These are phyloP conservation scores for Botrytis byssoidea DNA, from an alignment of 2,329 filamentous ascomycete species.

Conservation along the genomic window DNA sequence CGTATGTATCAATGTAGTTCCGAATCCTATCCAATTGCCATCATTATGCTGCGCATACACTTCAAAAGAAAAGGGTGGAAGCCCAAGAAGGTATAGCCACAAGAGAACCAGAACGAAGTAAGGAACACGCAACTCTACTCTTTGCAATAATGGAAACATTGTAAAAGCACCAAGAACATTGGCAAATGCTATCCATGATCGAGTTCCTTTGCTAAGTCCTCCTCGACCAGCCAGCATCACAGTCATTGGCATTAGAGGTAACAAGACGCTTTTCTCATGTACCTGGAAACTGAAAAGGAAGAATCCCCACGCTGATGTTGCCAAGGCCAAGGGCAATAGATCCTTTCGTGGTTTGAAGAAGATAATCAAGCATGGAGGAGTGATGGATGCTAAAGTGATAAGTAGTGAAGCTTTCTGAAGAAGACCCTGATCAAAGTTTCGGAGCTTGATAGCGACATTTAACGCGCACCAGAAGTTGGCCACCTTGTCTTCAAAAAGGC, in stretches of 20 bases:
- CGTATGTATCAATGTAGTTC: conserved; percentile 69
- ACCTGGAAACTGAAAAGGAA: conserved; percentile 98
- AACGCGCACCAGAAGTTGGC: conserved; percentile 97
- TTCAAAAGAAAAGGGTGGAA: conserved; percentile 73
- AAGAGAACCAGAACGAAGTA: conserved; percentile 82
- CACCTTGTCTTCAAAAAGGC: conserved; percentile 97
- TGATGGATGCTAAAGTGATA: conserved; percentile 72
- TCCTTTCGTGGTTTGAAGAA: conserved; percentile 75
- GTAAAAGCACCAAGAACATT: conserved; percentile 91
- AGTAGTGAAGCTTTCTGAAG: conserved; percentile 75
- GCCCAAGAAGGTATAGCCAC: conserved; percentile 87
- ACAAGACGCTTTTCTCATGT: conserved; percentile 93
- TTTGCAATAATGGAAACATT: conserved; percentile 83
- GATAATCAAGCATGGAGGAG: conserved; percentile 75
- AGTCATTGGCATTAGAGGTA: conserved; percentile 92
- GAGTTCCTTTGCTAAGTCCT: conserved; percentile 71
- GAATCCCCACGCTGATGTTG: conserved; percentile 90
- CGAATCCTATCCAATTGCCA: conserved; percentile 48
- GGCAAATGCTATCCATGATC: conserved; percentile 94
- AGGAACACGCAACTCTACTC: conserved; percentile 80
- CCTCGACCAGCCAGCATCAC: conserved; percentile 75
- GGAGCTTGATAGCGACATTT: conserved; percentile 86
- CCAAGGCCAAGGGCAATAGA: conserved; percentile 75
- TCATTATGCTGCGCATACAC: conserved; percentile 60
- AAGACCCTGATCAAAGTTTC: conserved; percentile 65